Base-by-base conservation (phyloP, 805 yeast genomes). In the Saccharomycopsis fermentans region DNA sequence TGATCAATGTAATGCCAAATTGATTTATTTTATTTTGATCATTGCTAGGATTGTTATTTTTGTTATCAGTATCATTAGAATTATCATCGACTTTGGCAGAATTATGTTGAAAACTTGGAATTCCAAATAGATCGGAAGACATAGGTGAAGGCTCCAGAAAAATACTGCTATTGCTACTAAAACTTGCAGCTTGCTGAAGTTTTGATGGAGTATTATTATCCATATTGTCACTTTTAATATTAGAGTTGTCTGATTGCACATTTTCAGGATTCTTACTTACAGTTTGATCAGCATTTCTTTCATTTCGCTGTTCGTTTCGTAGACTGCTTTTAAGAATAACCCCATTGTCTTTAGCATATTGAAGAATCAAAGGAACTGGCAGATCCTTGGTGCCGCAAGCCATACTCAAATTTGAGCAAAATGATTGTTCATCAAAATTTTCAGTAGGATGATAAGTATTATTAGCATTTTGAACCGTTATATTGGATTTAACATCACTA, bases 371-470 rank as follows among this genome's bases (percentile, higher is more conserved):
- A 2, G 96, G 95, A 3, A 84, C 68, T 3, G 94, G 96, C 63
- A 80, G 72, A 16, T 77, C 77, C 65, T 76, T 83, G 6, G 84
- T 83, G 17, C 97, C 97, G 71, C 97, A 91, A 0, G 90, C 97
- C 69, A 82, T 78, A 62, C 81, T 80, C 67, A 92, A 77, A 65
- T 83, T 81, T 27, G 80, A 79, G 68, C 98, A 92, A 68, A 92
- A 92, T 57, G 84, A 83, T 63, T 84, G 83, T 67, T 87, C 92
- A 66, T 83, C 86, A 68, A 82, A 86, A 58, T 76, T 71, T 16
- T 73, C 71, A 48, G 59, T 47, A 12, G 59, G 58, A n/a, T 51
- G 35, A 57, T 61, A n/a, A 16, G 24, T 50, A 16, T 26, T 12
- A 9, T 50, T 14, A 24, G 39, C 3, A 32, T 32, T 29, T 14